Evolutionary conservation across 257 asterid genomes (phyloP).

Genomic region (Asclepias syriaca): DNA sequence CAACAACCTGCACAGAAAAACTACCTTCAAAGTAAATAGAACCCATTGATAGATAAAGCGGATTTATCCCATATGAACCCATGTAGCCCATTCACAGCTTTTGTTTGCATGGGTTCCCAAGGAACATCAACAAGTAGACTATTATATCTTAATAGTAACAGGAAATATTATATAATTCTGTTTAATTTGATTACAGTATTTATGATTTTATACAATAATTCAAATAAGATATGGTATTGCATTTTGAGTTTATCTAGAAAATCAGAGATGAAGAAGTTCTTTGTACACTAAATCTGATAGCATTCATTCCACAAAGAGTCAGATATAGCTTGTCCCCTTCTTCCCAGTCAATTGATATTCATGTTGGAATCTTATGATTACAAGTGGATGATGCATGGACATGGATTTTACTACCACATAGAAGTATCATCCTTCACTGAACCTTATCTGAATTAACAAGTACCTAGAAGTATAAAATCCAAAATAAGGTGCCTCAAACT

Average conservation of each 20-base stretch:
- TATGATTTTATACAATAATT: not conserved
- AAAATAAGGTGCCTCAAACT: not conserved
- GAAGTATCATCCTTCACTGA: not conserved
- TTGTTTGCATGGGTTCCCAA: not conserved
- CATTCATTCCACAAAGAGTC: too few species aligned
- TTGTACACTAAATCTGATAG: not conserved
- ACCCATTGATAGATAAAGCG: not conserved
- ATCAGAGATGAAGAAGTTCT: not conserved
- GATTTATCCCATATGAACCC: not conserved
- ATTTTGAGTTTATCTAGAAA: not conserved
- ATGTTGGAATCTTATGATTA: not conserved
- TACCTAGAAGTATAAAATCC: not conserved
- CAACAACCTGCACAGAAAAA: conserved; percentile 67
- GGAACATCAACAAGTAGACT: not conserved
- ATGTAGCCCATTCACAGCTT: not conserved
- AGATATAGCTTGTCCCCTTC: not conserved
- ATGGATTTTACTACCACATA: not conserved
- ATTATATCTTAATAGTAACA: not conserved
- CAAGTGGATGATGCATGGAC: not conserved
- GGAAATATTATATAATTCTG: not conserved
- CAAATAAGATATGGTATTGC: not conserved
- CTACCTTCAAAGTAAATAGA: not conserved
- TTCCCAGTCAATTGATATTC: not conserved
- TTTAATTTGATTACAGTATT: not conserved
- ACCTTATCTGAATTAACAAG: not conserved